Evolutionary conservation across 495 filamentous ascomycete species (phyloP), one percentile per base, ranked within the genome.

Genomic region (Aspergillus haitiensis): DNA sequence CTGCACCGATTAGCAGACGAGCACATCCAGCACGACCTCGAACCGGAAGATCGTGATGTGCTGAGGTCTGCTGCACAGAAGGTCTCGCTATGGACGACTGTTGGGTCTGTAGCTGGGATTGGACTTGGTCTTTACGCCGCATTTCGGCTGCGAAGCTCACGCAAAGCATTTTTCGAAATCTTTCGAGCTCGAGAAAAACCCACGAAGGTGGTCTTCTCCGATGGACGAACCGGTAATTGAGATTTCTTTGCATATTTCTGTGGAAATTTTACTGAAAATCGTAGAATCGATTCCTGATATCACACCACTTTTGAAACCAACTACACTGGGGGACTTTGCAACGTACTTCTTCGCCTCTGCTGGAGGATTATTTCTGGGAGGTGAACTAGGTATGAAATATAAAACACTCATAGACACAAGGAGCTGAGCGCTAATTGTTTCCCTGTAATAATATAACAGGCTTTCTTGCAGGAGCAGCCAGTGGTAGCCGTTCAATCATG

Each of bases 291-390:
- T 89, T 37, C 86, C 87, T 0, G 83, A 89, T 63, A 70, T 88
- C 21, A 82, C 84, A 5, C 76, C 76, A 0, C 60, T 84, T 18
- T 59, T 88, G 35, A 76, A 81, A 39, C 86, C 86, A 0, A 82
- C 81, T 4, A 70, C 73, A 0, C 66, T 83, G 39, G 86, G 86
- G 15, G 86, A 89, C 57, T 62, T 84, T 34, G 83, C 83, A 11
- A 84, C 87, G 0, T 88, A 87, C 61, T 74, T 80, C 66, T 83
- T 88, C 66, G 86, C 87, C 34, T 77, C 78, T 12, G 59, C 78
- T 2, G 86, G 84, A 40, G 86, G 86, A 0, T 58, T 86, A 7
- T 84, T 90, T 49, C 52, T 89, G 10, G 86, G 87, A 33, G 86
- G 87, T 21, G 86, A 89, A 68, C 68, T 77, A n/a, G 75, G 75